Percentiles rank a stretch among this genome's conserved stretches.
These are phyloP conservation scores for Beta corolliflora DNA, from an alignment of 179 eudicot genomes.

Conservation along the genomic window DNA sequence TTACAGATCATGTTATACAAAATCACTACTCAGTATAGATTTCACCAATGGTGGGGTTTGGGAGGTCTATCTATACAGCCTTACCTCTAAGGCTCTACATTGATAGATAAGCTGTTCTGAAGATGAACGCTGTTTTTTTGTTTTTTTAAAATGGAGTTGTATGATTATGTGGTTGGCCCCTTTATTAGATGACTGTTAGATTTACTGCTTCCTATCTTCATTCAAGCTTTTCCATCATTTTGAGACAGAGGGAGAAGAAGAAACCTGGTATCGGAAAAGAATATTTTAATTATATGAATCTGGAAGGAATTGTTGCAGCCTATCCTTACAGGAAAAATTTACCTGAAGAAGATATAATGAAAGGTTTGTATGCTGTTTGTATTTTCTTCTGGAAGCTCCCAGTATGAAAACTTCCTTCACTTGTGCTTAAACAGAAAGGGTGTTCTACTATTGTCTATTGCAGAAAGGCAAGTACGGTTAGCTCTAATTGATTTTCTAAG, in stretches of 20 bases:
- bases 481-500: slow-evolving; percentile 88
- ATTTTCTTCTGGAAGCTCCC: neutral
- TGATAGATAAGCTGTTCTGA: neutral
- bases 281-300: slow-evolving; percentile 80
- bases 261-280: slow-evolving; percentile 83
- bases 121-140: neutral
- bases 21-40: neutral
- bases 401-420: neutral
- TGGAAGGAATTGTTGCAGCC: slow-evolving; percentile 80
- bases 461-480: slow-evolving; percentile 65
- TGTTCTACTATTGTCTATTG: slow-evolving; percentile 17
- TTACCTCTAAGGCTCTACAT: neutral
- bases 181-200: neutral
- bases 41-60: neutral
- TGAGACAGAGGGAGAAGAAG: slow-evolving; percentile 82
- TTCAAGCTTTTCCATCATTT: slow-evolving; percentile 19
- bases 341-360: slow-evolving; percentile 65
- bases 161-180: neutral
- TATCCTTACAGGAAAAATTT: slow-evolving; percentile 80
- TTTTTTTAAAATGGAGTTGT: neutral
- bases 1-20: neutral
- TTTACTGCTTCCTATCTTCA: neutral
- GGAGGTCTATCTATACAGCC: neutral
- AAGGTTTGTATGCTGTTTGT: slow-evolving; percentile 50
- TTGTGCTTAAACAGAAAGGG: neutral